These are phyloP conservation scores for Epichloe sylvatica DNA, from an alignment of 2,329 filamentous ascomycete genomes.

Conservation along the genomic window DNA sequence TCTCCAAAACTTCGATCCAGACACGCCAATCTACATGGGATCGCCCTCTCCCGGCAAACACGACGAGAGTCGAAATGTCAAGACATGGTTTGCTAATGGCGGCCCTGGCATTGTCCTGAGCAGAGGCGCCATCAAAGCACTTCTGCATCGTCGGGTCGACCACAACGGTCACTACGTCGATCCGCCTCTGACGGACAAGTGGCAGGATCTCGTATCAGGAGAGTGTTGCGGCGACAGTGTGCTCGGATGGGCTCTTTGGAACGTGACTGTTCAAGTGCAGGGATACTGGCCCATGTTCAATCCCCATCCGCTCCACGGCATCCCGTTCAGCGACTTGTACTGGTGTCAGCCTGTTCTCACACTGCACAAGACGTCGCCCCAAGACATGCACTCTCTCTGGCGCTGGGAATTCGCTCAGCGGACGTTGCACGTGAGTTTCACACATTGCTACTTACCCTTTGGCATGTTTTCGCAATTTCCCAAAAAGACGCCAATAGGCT, in stretches of 20 bases:
- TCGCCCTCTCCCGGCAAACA: constrained; percentile 30
- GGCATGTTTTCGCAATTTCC: not conserved
- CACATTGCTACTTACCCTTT: not conserved
- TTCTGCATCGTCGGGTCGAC: constrained; percentile 22
- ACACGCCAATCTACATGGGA: constrained; percentile 38
- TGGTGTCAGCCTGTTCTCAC: constrained; percentile 44
- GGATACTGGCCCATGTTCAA: constrained; percentile 41
- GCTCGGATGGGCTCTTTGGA: constrained; percentile 31
- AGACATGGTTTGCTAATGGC: constrained; percentile 39
- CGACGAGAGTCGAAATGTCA: constrained; percentile 18
- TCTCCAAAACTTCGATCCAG: constrained; percentile 31
- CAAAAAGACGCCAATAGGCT: not conserved
- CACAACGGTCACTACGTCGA: constrained; percentile 25
- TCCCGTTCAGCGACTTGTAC: constrained; percentile 33
- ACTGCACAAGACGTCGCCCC: constrained; percentile 40
- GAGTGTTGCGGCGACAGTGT: constrained; percentile 41
- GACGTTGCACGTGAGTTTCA: constrained; percentile 20
- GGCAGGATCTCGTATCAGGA: constrained; percentile 29
- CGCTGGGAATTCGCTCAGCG: constrained; percentile 39
- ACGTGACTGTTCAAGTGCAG: constrained; percentile 29
- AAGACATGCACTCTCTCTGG: constrained; percentile 39
- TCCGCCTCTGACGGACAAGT: constrained; percentile 29
- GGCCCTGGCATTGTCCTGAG: constrained; percentile 43
- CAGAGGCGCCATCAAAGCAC: constrained; percentile 34
- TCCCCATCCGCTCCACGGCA: constrained; percentile 37